Percentiles rank a stretch among this genome's conserved stretches.
Evolutionary conservation across 495 filamentous ascomycete species (phyloP).

Genomic region (Parathielavia hyrcaniae): DNA sequence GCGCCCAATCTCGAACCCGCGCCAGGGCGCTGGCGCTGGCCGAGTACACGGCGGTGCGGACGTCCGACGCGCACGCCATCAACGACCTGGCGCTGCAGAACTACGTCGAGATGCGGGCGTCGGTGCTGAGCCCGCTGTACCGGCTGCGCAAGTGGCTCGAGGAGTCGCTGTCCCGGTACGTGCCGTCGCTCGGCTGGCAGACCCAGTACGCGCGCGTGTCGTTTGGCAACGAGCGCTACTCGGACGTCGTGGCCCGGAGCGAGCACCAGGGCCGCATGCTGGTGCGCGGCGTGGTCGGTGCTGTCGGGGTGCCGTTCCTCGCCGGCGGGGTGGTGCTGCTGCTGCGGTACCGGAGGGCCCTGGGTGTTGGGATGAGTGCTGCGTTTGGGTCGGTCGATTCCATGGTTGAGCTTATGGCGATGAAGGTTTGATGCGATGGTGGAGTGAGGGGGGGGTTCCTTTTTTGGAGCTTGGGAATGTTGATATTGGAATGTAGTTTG

Average conservation of each 20-base stretch:
- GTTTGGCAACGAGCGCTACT: constrained; percentile 88
- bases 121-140: constrained; percentile 70
- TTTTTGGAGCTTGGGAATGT: background rate
- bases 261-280: constrained; percentile 62
- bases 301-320: constrained; percentile 30
- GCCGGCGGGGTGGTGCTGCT: constrained; percentile 15
- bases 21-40: constrained; percentile 65
- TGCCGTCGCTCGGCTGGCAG: constrained; percentile 73
- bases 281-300: constrained; percentile 24
- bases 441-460: background rate
- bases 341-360: constrained; percentile 18
- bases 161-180: constrained; percentile 68
- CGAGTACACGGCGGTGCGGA: constrained; percentile 66
- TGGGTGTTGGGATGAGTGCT: constrained; percentile 18
- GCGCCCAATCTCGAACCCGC: constrained; percentile 41
- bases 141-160: constrained; percentile 75
- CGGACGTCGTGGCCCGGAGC: constrained; percentile 64
- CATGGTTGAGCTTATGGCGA: constrained; percentile 21
- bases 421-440: constrained; percentile 4
- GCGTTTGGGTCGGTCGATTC: constrained; percentile 17
- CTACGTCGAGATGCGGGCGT: constrained; percentile 85
- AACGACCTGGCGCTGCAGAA: constrained; percentile 88
- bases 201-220: constrained; percentile 92
- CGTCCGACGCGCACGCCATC: constrained; percentile 76
- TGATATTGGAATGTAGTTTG: too few relatives aligned